Evolutionary conservation across 148 eudicot species (phyloP), one percentile per base, ranked within the genome.

Genomic region (Fagopyrum esculentum): DNA sequence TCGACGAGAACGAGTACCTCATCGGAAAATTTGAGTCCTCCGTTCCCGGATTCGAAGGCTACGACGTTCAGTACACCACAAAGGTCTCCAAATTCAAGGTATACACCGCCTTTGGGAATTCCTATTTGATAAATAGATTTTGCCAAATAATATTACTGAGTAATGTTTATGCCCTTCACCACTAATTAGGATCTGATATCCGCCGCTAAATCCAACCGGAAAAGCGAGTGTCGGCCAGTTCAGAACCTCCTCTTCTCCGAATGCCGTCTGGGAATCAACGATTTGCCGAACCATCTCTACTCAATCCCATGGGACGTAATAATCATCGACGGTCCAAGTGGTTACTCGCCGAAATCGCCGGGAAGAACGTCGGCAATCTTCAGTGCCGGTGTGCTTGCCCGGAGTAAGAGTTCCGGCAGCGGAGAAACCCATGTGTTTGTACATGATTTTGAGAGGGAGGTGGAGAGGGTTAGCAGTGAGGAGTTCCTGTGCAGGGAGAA

Each of bases 401-500:
- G 96, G 85, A 94, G 84, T 47, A 86, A 77, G 59, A 74, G 76
- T 10, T 16, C 80, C 13, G 74, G 40, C 17, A 12, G 79, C 22
- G 73, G 45, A 0, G 66, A 78, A 43, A 87, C 97, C 16, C 89
- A 95, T 40, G 92, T 95, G 79, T 90, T 95, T 13, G 96, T 94
- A 10, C 98, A 92, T 64, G 98, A 90, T 45, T 79, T 84, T 12
- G 90, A 77, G 6, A 80, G 96, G 72, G 91, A 92, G n/a, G 88
- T 82, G 46, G 97, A 95, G 88, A 85, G 83, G 72, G 77, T 84
- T 6, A 82, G 80, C 71, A 86, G 91, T 45, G 92, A 86, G 2
- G 93, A 92, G 89, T 95, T 92, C 46, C 73, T 95, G 76, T 95
- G 98, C 56, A 74, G 79, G 19, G 92, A 89, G 75, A 95, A 95